Conservation (phyloP, 164 flowering plant genomes). For the Vitis rotundifolia region DNA sequence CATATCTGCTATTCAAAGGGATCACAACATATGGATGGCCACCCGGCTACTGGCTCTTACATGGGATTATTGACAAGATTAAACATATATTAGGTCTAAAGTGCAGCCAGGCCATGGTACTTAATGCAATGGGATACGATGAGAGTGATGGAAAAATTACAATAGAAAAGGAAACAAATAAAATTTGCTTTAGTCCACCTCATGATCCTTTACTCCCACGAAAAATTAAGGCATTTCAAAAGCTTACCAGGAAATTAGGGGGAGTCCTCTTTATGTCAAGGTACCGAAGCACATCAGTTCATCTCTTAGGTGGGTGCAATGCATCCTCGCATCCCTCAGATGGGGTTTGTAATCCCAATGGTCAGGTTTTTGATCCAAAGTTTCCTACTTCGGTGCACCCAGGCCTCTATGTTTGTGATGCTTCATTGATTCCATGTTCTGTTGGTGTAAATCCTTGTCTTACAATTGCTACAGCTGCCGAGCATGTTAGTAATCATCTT, state of each 20-base stretch:
- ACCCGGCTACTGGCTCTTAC: conserved; percentile 41
- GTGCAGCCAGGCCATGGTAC: conserved; percentile 27
- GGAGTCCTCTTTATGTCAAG: conserved; percentile 61
- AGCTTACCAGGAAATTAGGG: conserved; percentile 51
- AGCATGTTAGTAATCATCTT: conserved; percentile 44
- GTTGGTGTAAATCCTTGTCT: conserved; percentile 43
- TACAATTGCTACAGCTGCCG: conserved; percentile 56
- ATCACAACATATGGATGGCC: conserved; percentile 53
- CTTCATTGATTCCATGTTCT: conserved; percentile 42
- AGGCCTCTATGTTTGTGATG: conserved; percentile 44
- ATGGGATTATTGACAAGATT: conserved; percentile 45
- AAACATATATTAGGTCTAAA: conserved; percentile 20
- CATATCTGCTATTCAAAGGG: conserved; percentile 51
- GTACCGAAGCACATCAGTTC: conserved; percentile 59
- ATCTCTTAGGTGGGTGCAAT: conserved; percentile 69
- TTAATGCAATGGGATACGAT: conserved; percentile 57
- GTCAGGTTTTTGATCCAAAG: conserved; percentile 48
- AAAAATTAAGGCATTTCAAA: conserved; percentile 52
- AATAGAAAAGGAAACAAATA: conserved; percentile 29
- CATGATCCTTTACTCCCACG: conserved; percentile 44
- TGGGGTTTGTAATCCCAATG: conserved; percentile 56
- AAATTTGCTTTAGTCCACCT: conserved; percentile 44
- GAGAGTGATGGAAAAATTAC: conserved; percentile 43
- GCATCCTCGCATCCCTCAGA: conserved; percentile 45
- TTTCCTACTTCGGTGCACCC: conserved; percentile 21